These are phyloP conservation scores for Lonicera japonica DNA, from an alignment of 129 eudicot species.

Conservation along the genomic window DNA sequence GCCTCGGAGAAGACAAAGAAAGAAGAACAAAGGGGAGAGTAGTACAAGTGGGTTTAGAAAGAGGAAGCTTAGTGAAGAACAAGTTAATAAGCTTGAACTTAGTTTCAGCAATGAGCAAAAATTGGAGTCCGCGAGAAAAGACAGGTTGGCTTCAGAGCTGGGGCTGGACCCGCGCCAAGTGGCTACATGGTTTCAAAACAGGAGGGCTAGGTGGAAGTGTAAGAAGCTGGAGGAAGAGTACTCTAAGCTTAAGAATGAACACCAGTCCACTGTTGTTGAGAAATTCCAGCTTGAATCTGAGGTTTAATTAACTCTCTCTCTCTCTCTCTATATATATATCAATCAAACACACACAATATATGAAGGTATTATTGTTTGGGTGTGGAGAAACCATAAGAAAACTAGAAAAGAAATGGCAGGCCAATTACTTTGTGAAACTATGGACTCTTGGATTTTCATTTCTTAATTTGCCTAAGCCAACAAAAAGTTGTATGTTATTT, in stretches of 20 bases:
- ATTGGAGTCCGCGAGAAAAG: conserved; percentile 80
- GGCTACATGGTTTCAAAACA: conserved; percentile 92
- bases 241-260: conserved; percentile 55
- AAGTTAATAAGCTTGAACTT: conserved; percentile 48
- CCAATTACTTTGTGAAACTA: no score
- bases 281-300: conserved; percentile 76
- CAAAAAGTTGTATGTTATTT: no score
- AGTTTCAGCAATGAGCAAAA: conserved; percentile 68
- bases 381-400: no score
- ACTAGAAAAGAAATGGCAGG: no score
- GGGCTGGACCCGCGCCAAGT: conserved; percentile 94
- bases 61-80: conserved; percentile 76
- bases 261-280: conserved; percentile 51
- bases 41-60: conserved; percentile 46
- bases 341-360: background rate
- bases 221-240: conserved; percentile 87
- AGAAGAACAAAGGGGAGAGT: conserved; percentile 35
- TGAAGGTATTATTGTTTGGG: no score
- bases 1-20: conserved; percentile 46
- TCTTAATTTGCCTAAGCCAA: no score
- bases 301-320: no score
- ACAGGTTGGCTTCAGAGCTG: conserved; percentile 71
- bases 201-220: conserved; percentile 84
- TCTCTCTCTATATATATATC: background rate
- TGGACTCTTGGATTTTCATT: no score